Base-by-base conservation (phyloP, 306 rosid species). In the Potentilla sterilis region DNA sequence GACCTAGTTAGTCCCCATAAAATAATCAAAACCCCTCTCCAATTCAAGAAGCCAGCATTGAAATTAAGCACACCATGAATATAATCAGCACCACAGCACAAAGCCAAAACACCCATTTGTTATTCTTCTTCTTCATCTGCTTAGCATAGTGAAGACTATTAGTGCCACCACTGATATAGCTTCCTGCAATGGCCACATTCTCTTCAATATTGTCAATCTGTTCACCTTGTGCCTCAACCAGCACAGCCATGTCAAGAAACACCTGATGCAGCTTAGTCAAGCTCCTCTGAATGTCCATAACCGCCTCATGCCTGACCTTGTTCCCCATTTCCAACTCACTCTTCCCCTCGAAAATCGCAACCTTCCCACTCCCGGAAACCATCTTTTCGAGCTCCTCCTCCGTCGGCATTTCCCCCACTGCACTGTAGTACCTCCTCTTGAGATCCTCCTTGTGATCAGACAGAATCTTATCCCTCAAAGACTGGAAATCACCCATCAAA, bases 191-290 rank as follows among this genome's bases (percentile, higher is more conserved):
- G n/a, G 70, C 93, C 48, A 95, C 89, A 78, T 89, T 95, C 84
- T 90, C 90, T 79, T 95, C 99, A 65, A 95, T 95, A 61, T 85
- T 89, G 49, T 95, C 98, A 34, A 95, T 42, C 55, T 90, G 82
- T 34, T 88, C 93, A 22, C 96, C 97, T 69, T 90, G 97, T 16
- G 89, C 83, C 84, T 95, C 97, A 52, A 95, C 93, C 82, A 92
- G 76, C 82, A 95, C 82, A 62, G 97, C 98, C 99, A 95, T 95
- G 75, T 92, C 99, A 75, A 95, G 89, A 79, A 95, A 95, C 58
- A 96, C 96, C 68, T 96, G 97, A 35, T 92, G 97, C 81, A 96
- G 96, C 88, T 89, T 92, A 28, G 86, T 87, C 92, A 96, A 87
- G 76, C 99, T 96, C 75, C 83, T 90, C 80, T 88, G 96, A 9